A percentile compares a stretch with the other conserved stretches of the same genome.
Conservation (phyloP, 2,329 filamentous ascomycete species). For the Pseudogymnoascus sp. region DNA sequence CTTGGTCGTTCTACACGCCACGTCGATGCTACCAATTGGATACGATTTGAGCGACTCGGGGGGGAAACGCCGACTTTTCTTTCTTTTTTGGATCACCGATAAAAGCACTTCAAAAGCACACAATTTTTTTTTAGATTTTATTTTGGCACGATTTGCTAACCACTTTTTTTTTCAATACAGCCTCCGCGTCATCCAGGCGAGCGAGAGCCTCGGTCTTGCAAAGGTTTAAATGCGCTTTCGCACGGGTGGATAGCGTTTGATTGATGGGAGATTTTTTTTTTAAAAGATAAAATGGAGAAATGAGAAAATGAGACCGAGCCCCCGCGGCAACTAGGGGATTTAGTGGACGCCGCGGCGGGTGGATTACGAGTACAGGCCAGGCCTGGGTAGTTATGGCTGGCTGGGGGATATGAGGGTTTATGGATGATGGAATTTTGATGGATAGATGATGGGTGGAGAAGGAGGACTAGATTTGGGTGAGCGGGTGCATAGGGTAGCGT, state of each 20-base stretch:
- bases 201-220: not conserved
- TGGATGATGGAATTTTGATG: slow-evolving; percentile 1
- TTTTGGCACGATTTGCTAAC: not conserved
- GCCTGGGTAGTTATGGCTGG: not conserved
- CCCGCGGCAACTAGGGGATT: too few species aligned
- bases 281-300: not conserved
- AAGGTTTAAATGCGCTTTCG: not conserved
- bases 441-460: not conserved
- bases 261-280: not conserved
- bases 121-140: not conserved
- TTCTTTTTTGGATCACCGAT: not conserved
- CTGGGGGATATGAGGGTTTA: too few species aligned
- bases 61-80: not conserved
- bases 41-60: too few species aligned
- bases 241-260: not conserved
- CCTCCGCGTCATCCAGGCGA: not conserved
- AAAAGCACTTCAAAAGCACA: not conserved
- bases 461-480: slow-evolving; percentile 7
- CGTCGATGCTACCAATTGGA: not conserved
- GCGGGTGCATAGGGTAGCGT: not conserved
- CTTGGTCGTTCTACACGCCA: not conserved
- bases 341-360: too few species aligned
- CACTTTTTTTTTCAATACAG: not conserved
- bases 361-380: too few species aligned
- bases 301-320: not conserved